Base-by-base conservation (phyloP, 257 asterid species). In the Henckelia pumila region DNA sequence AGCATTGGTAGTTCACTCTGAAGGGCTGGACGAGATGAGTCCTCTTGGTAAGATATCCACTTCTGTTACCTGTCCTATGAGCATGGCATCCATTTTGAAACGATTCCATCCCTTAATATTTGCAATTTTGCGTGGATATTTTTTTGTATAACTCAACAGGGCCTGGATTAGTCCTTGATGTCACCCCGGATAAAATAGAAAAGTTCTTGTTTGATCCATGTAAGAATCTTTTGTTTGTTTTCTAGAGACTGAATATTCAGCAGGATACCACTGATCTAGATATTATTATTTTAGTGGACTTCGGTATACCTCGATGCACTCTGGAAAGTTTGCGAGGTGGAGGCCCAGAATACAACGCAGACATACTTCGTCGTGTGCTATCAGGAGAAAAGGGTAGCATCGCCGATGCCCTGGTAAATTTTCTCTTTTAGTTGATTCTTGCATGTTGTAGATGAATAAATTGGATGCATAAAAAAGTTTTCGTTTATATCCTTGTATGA, bases 21-120 rank as follows among this genome's bases (percentile, higher is more conserved):
- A 85, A 70, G 92, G 95, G 47, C 80, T 88, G 67, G 92, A 88
- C 60, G 92, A 85, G 71, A 88, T 88, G 86, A 88, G 92, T 57
- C 92, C 95, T 72, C 88, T 85, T n/a, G 95, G 95, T 88, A 77
- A 78, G 74, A 73, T 66, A 29, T 22, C 49, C 32, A 23, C 62
- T 40, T 74, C 7, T 47, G 21, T 13, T 47, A 14, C 55, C 20
- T 47, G 20, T 47, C 8, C 55, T 47, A 4, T 4, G 3, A 47
- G 20, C 8, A 14, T 47, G 7, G 6, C 16, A 16, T 47, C 8
- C 8, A 47, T 14, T 16, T 47, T 16, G 7, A 47, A 4, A 47
- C 20, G 20, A 17, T 47, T 47, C 5, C 1, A 47, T 17, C 20
- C 52, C 55, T 25, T 32, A 28, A 59, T 52, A 35, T 26, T 25